A percentile compares a stretch with the other conserved stretches of the same genome.
Conservation (phyloP, 2,329 filamentous ascomycete species). For the Calonectria pseudoturangicola region DNA sequence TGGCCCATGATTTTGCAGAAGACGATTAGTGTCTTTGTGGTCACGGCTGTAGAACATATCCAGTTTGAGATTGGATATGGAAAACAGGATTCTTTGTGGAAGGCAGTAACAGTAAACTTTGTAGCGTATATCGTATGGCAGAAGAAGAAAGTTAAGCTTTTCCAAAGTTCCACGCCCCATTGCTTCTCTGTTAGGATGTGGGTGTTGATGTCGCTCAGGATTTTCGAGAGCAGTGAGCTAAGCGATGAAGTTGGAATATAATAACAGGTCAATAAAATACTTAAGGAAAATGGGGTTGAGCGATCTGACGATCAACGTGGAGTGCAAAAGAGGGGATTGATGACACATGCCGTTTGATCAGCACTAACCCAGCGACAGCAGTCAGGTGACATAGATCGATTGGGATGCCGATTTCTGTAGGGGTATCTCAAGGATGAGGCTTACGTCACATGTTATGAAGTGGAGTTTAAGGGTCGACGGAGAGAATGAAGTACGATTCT, state of each 20-base stretch:
- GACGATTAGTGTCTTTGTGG: neutral
- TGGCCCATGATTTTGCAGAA: neutral
- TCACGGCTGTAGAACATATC: neutral
- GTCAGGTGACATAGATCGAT: neutral
- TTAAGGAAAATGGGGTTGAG: too few relatives aligned
- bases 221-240: too few relatives aligned
- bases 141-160: neutral
- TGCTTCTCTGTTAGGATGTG: too few relatives aligned
- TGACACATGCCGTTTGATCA: too few relatives aligned
- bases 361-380: neutral
- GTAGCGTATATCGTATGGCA: neutral
- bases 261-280: too few relatives aligned
- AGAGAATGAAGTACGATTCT: too few relatives aligned
- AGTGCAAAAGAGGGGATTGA: too few relatives aligned
- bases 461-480: too few relatives aligned
- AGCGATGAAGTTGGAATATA: too few relatives aligned
- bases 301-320: too few relatives aligned
- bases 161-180: neutral
- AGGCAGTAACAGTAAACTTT: neutral
- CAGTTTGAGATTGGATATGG: neutral
- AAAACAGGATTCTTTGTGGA: neutral
- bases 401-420: neutral
- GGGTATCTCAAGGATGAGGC: neutral
- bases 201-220: too few relatives aligned
- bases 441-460: neutral